Percentiles rank a stretch among this genome's conserved stretches.
phyloP scores from a whole-genome alignment of 169 alveolate genomes.

The Plasmodium sp. region DNA sequence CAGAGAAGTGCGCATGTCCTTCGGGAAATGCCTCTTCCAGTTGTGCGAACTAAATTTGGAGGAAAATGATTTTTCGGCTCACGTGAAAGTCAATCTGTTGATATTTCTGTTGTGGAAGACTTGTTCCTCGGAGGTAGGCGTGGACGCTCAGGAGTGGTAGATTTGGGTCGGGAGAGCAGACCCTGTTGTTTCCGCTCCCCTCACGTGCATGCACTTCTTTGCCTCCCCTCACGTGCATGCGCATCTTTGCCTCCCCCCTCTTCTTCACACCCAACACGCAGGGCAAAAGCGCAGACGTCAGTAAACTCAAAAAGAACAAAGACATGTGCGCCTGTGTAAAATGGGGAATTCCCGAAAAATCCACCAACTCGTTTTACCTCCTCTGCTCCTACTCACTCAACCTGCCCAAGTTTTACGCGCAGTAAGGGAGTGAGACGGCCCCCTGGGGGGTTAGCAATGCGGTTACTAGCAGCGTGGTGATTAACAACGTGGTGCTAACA shows the following conservation, averaged over 20 bases:
- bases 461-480: background rate
- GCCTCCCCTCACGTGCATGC: too few species aligned
- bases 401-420: conserved; percentile 65
- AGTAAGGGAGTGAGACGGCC: conserved; percentile 1
- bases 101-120: conserved; percentile 35
- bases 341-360: conserved; percentile 52
- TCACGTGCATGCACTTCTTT: too few species aligned
- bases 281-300: conserved; percentile 56
- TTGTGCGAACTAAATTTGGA: conserved; percentile 45
- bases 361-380: conserved; percentile 32
- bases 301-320: conserved; percentile 52
- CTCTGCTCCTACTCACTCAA: conserved; percentile 63
- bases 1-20: conserved; percentile 37
- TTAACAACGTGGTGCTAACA: too few species aligned
- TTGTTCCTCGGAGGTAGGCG: conserved; percentile 31
- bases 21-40: conserved; percentile 41
- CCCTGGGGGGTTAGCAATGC: background rate
- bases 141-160: background rate
- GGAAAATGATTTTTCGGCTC: conserved; percentile 18
- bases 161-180: background rate
- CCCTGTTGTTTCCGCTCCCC: too few species aligned
- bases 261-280: background rate
- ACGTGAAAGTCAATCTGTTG: conserved; percentile 24
- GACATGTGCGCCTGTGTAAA: conserved; percentile 42
- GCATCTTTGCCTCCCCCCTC: background rate